Conservation (phyloP, 257 asterid genomes). For the Nicotiana tomentosiformis region DNA sequence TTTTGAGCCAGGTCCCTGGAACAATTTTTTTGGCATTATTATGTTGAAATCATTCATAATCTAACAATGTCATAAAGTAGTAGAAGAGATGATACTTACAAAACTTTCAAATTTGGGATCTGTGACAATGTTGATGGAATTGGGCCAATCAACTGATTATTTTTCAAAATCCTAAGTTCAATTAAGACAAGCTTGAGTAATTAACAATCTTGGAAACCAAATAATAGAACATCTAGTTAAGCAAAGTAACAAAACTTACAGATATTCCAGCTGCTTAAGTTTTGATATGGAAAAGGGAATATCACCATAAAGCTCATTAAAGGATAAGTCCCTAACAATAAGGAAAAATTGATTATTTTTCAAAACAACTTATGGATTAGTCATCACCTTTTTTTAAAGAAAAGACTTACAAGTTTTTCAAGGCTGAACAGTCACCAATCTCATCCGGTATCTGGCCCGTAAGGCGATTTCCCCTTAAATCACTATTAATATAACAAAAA, state of each 20-base stretch:
- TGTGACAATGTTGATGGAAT: constrained; percentile 95
- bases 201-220: not conserved
- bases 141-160: constrained; percentile 82
- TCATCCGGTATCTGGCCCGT: constrained; percentile 98
- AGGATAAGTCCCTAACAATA: constrained; percentile 71
- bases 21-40: not conserved
- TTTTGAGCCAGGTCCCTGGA: constrained; percentile 90
- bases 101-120: constrained; percentile 80
- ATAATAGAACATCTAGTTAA: not conserved
- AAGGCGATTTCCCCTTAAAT: constrained; percentile 60
- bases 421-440: constrained; percentile 84
- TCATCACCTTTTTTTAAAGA: not conserved
- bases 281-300: constrained; percentile 91
- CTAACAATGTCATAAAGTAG: not conserved
- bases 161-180: constrained; percentile 55
- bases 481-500: constrained; percentile 32
- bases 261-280: constrained; percentile 76
- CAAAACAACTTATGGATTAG: not conserved
- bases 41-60: not conserved
- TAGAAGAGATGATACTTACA: constrained; percentile 46
- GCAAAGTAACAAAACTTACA: constrained; percentile 35
- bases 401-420: constrained; percentile 54
- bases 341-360: not conserved
- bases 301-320: constrained; percentile 82
- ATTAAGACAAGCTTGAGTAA: not conserved